Evolutionary conservation across 108 stramenopile genomes (phyloP).

Genomic region (Nannochloropsis granulata): DNA sequence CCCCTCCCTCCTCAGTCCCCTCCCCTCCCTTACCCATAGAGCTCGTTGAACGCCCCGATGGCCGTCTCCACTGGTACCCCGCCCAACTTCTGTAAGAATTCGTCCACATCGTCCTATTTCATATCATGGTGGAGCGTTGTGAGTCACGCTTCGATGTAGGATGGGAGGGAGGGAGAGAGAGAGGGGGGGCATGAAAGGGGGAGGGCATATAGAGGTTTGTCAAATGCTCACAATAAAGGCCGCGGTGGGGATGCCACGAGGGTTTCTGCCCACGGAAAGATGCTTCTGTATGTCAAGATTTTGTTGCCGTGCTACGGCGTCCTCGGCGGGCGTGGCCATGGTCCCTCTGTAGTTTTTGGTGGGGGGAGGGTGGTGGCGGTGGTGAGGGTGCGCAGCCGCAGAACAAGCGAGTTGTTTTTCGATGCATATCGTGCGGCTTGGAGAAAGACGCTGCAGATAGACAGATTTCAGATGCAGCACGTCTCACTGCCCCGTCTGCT

Average conservation of each 20-base stretch:
- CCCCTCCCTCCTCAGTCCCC: too few relatives aligned
- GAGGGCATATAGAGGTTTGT: slow-evolving; percentile 1
- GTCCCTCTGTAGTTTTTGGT: background rate
- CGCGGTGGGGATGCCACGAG: slow-evolving; percentile 36
- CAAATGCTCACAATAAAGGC: slow-evolving; percentile 35
- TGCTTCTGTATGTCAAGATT: background rate
- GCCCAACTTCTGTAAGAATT: slow-evolving; percentile 20
- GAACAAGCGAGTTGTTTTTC: too few relatives aligned
- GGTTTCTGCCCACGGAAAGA: slow-evolving; percentile 24
- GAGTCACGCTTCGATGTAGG: background rate
- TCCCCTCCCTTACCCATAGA: slow-evolving; percentile 30
- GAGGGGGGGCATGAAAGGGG: background rate
- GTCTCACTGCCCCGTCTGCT: too few relatives aligned
- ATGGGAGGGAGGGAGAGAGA: background rate
- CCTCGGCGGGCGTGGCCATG: background rate
- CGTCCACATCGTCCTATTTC: slow-evolving; percentile 31
- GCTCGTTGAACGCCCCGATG: slow-evolving; percentile 41
- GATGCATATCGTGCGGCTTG: too few relatives aligned
- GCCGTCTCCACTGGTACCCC: slow-evolving; percentile 33
- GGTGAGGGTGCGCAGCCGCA: too few relatives aligned
- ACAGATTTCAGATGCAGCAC: too few relatives aligned
- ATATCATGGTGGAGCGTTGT: background rate
- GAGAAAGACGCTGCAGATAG: too few relatives aligned
- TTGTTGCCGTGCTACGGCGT: background rate
- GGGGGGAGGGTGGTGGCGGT: too few relatives aligned